A percentile compares a stretch with the other conserved stretches of the same genome.
Evolutionary conservation across 192 early-diverging fungal species (phyloP).

Genomic region (Umbelopsis ramanniana): DNA sequence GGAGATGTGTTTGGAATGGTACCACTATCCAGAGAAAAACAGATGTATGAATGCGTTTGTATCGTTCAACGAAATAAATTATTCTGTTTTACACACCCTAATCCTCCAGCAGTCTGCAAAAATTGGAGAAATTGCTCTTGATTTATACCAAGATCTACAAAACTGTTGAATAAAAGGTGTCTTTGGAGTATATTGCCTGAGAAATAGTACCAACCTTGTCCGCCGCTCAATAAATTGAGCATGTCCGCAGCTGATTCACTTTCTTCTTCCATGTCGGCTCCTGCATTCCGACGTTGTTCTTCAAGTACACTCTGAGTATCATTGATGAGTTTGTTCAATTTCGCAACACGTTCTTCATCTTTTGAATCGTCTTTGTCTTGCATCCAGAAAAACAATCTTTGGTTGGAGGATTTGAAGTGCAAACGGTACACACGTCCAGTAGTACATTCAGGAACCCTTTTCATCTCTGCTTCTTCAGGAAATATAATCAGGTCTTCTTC

Average conservation of each 20-base stretch:
- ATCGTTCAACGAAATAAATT: background rate
- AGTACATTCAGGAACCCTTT: conserved; percentile 53
- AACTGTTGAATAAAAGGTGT: background rate
- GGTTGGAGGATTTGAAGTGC: conserved; percentile 79
- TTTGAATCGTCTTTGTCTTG: conserved; percentile 67
- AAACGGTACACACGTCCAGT: conserved; percentile 80
- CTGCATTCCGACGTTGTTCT: conserved; percentile 4
- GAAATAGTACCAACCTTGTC: background rate
- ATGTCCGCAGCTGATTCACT: conserved; percentile 20
- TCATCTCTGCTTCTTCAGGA: conserved; percentile 75
- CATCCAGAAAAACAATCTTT: conserved; percentile 86
- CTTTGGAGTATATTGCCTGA: background rate
- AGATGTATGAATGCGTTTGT: background rate
- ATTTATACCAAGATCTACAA: conserved; percentile 26
- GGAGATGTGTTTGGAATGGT: background rate
- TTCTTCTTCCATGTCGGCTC: conserved; percentile 2
- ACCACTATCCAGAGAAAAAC: background rate
- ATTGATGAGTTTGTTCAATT: conserved; percentile 65
- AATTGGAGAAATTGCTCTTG: conserved; percentile 36
- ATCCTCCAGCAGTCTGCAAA: conserved; percentile 35
- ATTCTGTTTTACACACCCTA: conserved; percentile 26
- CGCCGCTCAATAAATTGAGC: conserved; percentile 12
- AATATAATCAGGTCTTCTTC: conserved; percentile 71
- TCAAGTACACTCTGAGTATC: conserved; percentile 41
- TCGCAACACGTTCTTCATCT: conserved; percentile 57